phyloP scores from a whole-genome alignment of 257 asterid species.

The Nicotiana benthamiana region DNA sequence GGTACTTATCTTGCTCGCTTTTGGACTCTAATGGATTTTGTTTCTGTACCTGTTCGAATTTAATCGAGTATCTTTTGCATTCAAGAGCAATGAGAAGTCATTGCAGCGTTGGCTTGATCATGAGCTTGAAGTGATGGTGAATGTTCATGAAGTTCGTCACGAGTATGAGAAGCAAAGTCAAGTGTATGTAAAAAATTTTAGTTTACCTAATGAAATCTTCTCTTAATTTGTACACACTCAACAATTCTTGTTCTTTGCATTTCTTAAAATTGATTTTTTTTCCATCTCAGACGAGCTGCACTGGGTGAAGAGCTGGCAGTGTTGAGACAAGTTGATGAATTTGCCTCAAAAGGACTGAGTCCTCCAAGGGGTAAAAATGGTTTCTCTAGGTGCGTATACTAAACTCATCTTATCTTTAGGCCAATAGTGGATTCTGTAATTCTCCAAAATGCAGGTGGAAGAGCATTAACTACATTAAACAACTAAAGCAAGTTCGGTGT shows the following conservation, averaged over 20 bases:
- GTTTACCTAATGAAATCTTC: neutral
- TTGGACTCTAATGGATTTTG: neutral
- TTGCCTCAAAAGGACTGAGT: constrained; percentile 72
- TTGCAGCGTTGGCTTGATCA: constrained; percentile 95
- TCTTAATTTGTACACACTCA: neutral
- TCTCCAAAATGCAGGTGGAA: constrained; percentile 1
- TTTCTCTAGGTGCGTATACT: constrained; percentile 47
- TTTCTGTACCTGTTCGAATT: neutral
- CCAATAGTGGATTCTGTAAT: neutral
- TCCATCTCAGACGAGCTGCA: constrained; percentile 84
- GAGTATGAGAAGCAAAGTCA: constrained; percentile 99
- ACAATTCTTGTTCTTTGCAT: neutral
- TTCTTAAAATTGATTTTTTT: neutral
- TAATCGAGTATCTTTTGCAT: constrained; percentile 7
- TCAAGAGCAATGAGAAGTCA: constrained; percentile 83
- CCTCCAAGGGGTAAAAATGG: constrained; percentile 94
- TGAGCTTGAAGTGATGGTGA: constrained; percentile 96
- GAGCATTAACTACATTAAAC: neutral
- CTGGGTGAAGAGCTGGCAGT: constrained; percentile 92
- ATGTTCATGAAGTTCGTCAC: constrained; percentile 97
- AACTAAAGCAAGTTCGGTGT: neutral
- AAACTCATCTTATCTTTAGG: neutral
- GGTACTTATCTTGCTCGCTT: constrained; percentile 34
- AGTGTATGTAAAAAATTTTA: constrained; percentile 59
- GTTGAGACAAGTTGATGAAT: constrained; percentile 84